phyloP scores from a whole-genome alignment of 164 flowering plant species.

The Vitis rotundifolia region DNA sequence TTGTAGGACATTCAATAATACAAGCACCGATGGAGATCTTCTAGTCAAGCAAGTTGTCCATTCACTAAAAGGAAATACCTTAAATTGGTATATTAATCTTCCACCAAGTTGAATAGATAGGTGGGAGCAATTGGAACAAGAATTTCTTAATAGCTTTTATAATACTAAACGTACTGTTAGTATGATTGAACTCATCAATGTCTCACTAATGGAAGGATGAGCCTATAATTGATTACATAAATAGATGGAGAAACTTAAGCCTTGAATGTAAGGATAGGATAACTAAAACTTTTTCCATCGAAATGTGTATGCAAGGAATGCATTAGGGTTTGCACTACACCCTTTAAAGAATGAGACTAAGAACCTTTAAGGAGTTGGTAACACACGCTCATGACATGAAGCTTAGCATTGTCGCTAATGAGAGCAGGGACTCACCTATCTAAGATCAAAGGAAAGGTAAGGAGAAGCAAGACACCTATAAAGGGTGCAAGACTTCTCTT shows the following conservation, averaged over 20 bases:
- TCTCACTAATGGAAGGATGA: background rate
- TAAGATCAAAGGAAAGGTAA: background rate
- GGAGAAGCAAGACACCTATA: no score
- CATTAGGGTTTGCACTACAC: background rate
- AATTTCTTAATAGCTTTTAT: background rate
- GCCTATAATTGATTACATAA: constrained; percentile 1
- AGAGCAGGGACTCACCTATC: background rate
- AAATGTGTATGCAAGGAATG: constrained; percentile 1
- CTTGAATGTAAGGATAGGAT: background rate
- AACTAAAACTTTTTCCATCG: background rate
- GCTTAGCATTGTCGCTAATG: background rate
- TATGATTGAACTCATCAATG: background rate
- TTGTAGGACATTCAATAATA: background rate
- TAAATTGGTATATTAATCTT: background rate
- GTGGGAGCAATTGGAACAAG: background rate
- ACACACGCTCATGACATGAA: background rate
- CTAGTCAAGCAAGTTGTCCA: background rate
- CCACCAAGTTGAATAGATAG: background rate
- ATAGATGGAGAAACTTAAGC: background rate
- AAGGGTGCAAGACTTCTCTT: no score
- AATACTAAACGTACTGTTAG: background rate
- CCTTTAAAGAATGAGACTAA: background rate
- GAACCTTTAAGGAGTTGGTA: background rate
- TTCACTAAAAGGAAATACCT: constrained; percentile 2
- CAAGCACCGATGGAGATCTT: background rate